phyloP scores from a whole-genome alignment of 768 basidiomycete genomes.

The Leccinum ochraceum region DNA sequence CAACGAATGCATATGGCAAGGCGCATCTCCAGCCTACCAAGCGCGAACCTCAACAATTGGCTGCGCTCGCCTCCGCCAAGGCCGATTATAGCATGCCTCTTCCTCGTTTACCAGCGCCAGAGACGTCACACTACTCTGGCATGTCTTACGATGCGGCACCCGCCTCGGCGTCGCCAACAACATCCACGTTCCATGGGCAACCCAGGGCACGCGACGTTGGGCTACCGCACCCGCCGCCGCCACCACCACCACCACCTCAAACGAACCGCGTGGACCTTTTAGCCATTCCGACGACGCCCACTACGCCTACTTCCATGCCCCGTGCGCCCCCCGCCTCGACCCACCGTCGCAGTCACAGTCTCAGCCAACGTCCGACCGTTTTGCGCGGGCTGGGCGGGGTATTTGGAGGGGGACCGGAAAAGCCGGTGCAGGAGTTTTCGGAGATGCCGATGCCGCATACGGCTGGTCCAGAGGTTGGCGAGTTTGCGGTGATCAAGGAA shows the following conservation, averaged over 20 bases:
- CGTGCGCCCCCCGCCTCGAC: conserved; percentile 76
- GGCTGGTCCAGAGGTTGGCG: conserved; percentile 62
- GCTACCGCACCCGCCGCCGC: conserved; percentile 22
- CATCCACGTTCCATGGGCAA: conserved; percentile 57
- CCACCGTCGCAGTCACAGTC: conserved; percentile 80
- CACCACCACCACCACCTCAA: conserved; percentile 27
- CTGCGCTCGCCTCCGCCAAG: conserved; percentile 36
- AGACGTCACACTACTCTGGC: conserved; percentile 77
- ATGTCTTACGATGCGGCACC: conserved; percentile 71
- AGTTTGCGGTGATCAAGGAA: conserved; percentile 49
- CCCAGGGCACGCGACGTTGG: conserved; percentile 71
- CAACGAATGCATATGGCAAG: conserved; percentile 24
- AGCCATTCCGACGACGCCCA: conserved; percentile 27
- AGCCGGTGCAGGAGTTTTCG: conserved; percentile 45
- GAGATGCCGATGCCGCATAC: conserved; percentile 51
- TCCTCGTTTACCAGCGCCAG: conserved; percentile 78
- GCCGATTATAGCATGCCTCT: conserved; percentile 84
- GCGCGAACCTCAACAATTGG: conserved; percentile 30
- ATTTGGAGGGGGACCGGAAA: conserved; percentile 48
- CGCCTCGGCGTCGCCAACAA: conserved; percentile 54
- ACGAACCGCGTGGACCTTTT: conserved; percentile 35
- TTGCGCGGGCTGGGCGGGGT: conserved; percentile 59
- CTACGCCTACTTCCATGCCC: conserved; percentile 42
- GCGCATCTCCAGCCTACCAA: conserved; percentile 34
- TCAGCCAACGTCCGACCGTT: conserved; percentile 68